Evolutionary conservation across 1,139 yeast genomes (phyloP).

Genomic region (Suhomyces atakaporum): DNA sequence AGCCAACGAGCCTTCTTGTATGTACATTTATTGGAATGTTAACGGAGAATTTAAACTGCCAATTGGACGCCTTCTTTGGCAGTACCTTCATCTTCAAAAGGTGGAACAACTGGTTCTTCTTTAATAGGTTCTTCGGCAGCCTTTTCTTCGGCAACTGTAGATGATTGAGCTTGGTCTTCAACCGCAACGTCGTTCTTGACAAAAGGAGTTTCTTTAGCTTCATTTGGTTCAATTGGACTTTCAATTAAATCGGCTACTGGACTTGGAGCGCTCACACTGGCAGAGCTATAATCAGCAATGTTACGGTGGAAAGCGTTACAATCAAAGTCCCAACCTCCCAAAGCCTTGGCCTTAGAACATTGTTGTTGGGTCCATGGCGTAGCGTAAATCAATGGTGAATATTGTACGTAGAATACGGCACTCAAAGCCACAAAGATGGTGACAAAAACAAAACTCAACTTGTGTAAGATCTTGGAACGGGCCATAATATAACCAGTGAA

Average conservation of each 20-base stretch:
- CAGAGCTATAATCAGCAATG: conserved; percentile 27
- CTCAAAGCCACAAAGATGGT: conserved; percentile 52
- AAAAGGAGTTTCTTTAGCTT: conserved; percentile 28
- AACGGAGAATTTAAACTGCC: conserved; percentile 9
- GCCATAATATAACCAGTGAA: conserved; percentile 50
- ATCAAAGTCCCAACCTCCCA: conserved; percentile 81
- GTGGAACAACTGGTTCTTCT: conserved; percentile 24
- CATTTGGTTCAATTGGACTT: conserved; percentile 22
- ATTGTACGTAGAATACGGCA: conserved; percentile 57
- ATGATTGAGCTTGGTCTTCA: conserved; percentile 7
- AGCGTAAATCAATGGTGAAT: conserved; percentile 79
- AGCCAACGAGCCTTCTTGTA: neutral
- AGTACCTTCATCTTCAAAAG: conserved; percentile 24
- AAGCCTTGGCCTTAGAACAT: conserved; percentile 63
- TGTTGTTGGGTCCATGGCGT: conserved; percentile 72
- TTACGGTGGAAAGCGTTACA: conserved; percentile 58
- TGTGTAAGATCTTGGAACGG: conserved; percentile 34
- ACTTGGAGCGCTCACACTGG: conserved; percentile 4
- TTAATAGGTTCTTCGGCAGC: conserved; percentile 3
- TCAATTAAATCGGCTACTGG: conserved; percentile 9
- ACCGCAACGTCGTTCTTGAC: conserved; percentile 5
- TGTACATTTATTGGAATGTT: conserved; percentile 10
- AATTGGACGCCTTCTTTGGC: conserved; percentile 8
- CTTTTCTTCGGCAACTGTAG: conserved; percentile 7
- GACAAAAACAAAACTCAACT: conserved; percentile 41